These are phyloP conservation scores for Entophlyctis luteolus DNA, from an alignment of 192 early-diverging fungal species.

Conservation along the genomic window DNA sequence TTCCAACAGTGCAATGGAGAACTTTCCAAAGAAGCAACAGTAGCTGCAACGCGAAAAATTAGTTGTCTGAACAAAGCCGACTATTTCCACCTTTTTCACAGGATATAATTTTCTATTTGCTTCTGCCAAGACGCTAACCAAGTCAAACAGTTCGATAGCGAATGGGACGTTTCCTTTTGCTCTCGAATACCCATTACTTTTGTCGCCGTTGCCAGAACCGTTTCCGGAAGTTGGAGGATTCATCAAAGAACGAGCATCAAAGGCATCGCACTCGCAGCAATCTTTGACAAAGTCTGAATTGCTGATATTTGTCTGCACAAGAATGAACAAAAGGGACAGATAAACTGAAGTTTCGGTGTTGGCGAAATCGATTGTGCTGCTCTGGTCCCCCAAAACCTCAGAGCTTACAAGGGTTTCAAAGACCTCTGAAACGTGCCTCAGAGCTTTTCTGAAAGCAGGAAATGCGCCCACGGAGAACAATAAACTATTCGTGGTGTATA, in stretches of 20 bases:
- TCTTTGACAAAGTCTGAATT: constrained; percentile 50
- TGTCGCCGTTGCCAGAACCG: neutral
- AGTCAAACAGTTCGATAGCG: constrained; percentile 60
- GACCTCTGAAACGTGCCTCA: constrained; percentile 53
- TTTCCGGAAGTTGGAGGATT: neutral
- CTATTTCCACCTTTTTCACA: constrained; percentile 57
- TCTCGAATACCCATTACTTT: neutral
- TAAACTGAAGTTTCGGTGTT: constrained; percentile 43
- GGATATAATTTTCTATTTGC: constrained; percentile 68
- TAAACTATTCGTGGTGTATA: constrained; percentile 55
- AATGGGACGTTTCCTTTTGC: constrained; percentile 18
- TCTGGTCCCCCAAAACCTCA: neutral
- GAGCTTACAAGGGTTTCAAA: constrained; percentile 42
- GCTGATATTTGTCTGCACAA: constrained; percentile 52
- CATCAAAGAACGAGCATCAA: neutral
- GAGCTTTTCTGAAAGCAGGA: constrained; percentile 50
- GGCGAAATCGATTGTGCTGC: constrained; percentile 34
- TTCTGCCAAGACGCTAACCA: constrained; percentile 62
- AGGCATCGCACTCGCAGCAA: constrained; percentile 23
- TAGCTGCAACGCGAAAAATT: constrained; percentile 47
- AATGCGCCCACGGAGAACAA: constrained; percentile 58
- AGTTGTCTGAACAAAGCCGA: no score
- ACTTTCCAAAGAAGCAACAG: constrained; percentile 69
- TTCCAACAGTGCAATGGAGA: constrained; percentile 57
- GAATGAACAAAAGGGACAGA: constrained; percentile 63